Conservation (phyloP, 2,329 filamentous ascomycete species). For the Aurifilum marmelostoma region DNA sequence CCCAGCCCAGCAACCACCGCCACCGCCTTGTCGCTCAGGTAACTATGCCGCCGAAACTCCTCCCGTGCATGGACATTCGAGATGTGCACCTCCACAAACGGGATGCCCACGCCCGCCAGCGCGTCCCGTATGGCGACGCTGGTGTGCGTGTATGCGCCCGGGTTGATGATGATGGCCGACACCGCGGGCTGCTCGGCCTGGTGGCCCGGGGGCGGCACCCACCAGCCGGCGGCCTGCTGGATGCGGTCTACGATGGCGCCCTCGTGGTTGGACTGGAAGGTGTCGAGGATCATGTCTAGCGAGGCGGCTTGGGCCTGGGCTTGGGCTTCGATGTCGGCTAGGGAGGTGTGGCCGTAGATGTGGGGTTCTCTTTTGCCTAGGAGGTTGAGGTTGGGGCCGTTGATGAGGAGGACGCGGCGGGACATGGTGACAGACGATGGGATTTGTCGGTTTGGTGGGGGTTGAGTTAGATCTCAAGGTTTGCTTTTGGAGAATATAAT, state of each 20-base stretch:
- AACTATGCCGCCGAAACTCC: conserved; percentile 69
- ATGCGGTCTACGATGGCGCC: conserved; percentile 75
- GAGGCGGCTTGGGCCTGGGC: conserved; percentile 53
- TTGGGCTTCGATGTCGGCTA: conserved; percentile 60
- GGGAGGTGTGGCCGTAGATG: conserved; percentile 72
- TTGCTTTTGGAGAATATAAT: background rate
- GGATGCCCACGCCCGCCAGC: conserved; percentile 67
- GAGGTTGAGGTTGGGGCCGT: conserved; percentile 83
- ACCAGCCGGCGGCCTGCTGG: conserved; percentile 60
- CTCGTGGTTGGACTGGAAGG: conserved; percentile 80
- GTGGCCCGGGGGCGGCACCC: conserved; percentile 18
- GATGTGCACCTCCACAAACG: conserved; percentile 79
- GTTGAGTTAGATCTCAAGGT: too few species aligned
- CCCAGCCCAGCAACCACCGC: conserved; percentile 74
- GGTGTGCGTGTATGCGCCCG: conserved; percentile 75
- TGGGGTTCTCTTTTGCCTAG: conserved; percentile 74
- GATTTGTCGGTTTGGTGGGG: background rate
- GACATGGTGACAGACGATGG: conserved; percentile 36
- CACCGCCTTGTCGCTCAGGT: conserved; percentile 74
- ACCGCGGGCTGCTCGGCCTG: conserved; percentile 40
- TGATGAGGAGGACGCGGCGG: conserved; percentile 68
- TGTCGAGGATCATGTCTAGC: conserved; percentile 53
- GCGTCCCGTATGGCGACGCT: conserved; percentile 78
- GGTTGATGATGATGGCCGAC: conserved; percentile 75
- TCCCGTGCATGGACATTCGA: conserved; percentile 76